Base-by-base conservation (phyloP, 352 stramenopile genomes). In the Phytophthora cryptogea region DNA sequence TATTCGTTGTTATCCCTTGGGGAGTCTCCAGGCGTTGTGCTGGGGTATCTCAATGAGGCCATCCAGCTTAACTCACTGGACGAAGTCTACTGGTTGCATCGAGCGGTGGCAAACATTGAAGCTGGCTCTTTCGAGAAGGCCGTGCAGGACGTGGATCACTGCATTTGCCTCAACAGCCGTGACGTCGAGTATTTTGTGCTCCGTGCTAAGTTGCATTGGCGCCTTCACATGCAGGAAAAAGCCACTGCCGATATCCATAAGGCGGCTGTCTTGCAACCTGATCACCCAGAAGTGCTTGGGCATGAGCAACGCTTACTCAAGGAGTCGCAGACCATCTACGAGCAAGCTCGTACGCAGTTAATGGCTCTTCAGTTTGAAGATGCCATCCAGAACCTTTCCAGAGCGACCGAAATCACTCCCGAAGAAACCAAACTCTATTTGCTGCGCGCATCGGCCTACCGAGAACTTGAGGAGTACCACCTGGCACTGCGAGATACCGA, bases 111-210 rank as follows among this genome's bases (percentile, higher is more conserved):
- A 2, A 74, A 90, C 44, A 86, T 92, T 46, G 66, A 88, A 5
- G 66, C 73, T 8, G 63, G 74, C 23, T 56, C 59, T 55, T 81
- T 87, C n/a, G 83, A 92, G 11, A 89, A 89, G 53, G 84, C 86
- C 6, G 76, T 93, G 4, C 75, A 80, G 40, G 84, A 94, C 54
- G 70, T 90, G 8, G 83, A 92, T 57, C 84, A 94, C 67, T 92
- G 84, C 36, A 84, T 92, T 20, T 89, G 80, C 33, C 66, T 95
- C 31, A 89, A 95, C 40, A 71, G 62, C 10, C 59, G 66, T 5
- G 83, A 95, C 39, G 84, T 88, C 65, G 85, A 93, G 70, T 92
- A 91, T 52, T 89, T 91, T 66, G 79, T 93, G 17, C 62, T 95
- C 49, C 79, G 86, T 0, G 83, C 84, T 17, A 92, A 92, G 60